phyloP scores from a whole-genome alignment of 371 early-diverging fungal genomes.

The Haplosporangium sp. region DNA sequence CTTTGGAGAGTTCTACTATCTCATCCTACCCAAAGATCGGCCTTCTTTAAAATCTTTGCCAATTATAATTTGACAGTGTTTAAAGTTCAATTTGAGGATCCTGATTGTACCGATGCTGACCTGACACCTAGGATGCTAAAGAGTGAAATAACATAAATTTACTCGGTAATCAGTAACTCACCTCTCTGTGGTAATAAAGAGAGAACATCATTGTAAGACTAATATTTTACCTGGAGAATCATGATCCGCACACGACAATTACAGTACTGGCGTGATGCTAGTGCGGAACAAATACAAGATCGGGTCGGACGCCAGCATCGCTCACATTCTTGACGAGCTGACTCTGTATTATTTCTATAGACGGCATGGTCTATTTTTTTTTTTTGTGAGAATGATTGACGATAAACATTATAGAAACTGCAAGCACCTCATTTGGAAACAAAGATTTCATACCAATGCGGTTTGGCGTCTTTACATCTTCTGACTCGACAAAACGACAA shows the following conservation, averaged over 20 bases:
- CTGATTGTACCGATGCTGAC: constrained; percentile 56
- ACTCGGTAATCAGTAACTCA: neutral
- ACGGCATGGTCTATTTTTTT: constrained; percentile 18
- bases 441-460: constrained; percentile 34
- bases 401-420: neutral
- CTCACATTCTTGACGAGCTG: constrained; percentile 35
- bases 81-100: constrained; percentile 50
- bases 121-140: constrained; percentile 52
- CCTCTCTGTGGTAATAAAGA: neutral
- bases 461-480: constrained; percentile 41
- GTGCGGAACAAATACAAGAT: constrained; percentile 49
- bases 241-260: constrained; percentile 53
- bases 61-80: constrained; percentile 52
- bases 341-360: constrained; percentile 21
- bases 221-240: constrained; percentile 43
- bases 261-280: constrained; percentile 47
- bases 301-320: constrained; percentile 52
- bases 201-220: neutral
- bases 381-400: neutral
- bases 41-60: constrained; percentile 51
- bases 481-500: constrained; percentile 39
- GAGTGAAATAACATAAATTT: neutral
- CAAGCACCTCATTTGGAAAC: neutral
- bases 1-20: neutral
- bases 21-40: constrained; percentile 30